These are phyloP conservation scores for Passiflora organensis DNA, from an alignment of 345 rosid genomes.

Conservation along the genomic window DNA sequence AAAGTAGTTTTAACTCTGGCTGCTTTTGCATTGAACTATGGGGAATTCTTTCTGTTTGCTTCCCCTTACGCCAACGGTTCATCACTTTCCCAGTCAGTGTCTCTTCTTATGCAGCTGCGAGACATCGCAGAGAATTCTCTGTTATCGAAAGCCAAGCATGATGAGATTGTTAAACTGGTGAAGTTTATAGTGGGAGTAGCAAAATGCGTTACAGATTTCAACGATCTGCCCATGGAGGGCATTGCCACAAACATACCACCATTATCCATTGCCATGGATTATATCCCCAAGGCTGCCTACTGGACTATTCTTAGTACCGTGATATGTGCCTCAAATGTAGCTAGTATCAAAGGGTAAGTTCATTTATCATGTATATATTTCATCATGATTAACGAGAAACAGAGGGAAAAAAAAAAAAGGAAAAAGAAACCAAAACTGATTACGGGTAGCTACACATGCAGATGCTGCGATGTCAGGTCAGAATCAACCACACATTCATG, in stretches of 20 bases:
- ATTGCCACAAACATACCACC: not conserved
- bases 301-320: constrained; percentile 6
- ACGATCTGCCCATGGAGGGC: not conserved
- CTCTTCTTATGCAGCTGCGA: constrained; percentile 44
- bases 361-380: no score
- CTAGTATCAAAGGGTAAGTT: not conserved
- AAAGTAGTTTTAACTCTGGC: constrained; percentile 44
- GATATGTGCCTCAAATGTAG: not conserved
- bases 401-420: no score
- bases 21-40: constrained; percentile 42
- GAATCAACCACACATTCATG: not conserved
- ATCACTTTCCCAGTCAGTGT: constrained; percentile 33
- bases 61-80: constrained; percentile 25
- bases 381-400: no score
- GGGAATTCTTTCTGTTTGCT: constrained; percentile 38
- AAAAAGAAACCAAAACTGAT: not conserved
- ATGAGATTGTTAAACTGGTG: not conserved
- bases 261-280: not conserved
- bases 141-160: constrained; percentile 28
- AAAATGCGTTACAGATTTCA: not conserved
- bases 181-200: not conserved
- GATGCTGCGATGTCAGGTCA: not conserved
- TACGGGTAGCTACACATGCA: no score
- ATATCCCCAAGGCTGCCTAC: not conserved
- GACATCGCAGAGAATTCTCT: constrained; percentile 26